Evolutionary conservation across 1,139 yeast species (phyloP), one percentile per base, ranked within the genome.

Genomic region (Suhomyces bolitotheri): DNA sequence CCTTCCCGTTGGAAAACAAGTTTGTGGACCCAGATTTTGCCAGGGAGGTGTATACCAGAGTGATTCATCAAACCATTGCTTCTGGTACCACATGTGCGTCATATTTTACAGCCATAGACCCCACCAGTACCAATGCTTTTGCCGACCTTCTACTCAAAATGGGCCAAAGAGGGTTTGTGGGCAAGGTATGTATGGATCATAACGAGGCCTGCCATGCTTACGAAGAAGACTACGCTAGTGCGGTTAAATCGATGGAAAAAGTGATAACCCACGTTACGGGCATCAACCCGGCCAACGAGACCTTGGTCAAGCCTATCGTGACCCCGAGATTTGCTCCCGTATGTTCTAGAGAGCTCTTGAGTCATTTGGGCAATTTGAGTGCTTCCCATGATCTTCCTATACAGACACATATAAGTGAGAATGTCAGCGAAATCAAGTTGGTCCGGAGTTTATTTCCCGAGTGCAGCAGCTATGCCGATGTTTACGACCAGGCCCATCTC

Each of bases 281-380:
- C 9, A 54, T 67, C 33, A 83, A 82, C 44, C 82, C 89, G 0
- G 46, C 50, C 1, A 60, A 66, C 12, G 75, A 73, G 29, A 37
- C 61, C 5, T 69, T 86, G 29, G 60, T 68, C n/a, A 65, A 71
- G 31, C 95, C 97, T 0, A 80, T 90, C 16, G 53, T 92, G 5
- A 92, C 98, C 0, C 98, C 98, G 4, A 66, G 98, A 41, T 92
- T 92, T 66, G 98, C 97, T 0, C 96, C 96, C 1, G 78, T 88
- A 13, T 92, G 97, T 54, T 69, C 89, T 1, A 63, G 75, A 21
- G 71, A 75, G 33, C 64, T 88, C 33, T 64, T 92, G 63, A 54
- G 54, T 14, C 71, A 78, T 67, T 68, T 90, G 41, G 95, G 95
- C 2, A 58, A 70, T 4, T 57, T 84, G 32, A 73, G 92, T 16